Base-by-base conservation (phyloP, 1,139 yeast genomes). In the Saccharomycopsis hybrid region DNA sequence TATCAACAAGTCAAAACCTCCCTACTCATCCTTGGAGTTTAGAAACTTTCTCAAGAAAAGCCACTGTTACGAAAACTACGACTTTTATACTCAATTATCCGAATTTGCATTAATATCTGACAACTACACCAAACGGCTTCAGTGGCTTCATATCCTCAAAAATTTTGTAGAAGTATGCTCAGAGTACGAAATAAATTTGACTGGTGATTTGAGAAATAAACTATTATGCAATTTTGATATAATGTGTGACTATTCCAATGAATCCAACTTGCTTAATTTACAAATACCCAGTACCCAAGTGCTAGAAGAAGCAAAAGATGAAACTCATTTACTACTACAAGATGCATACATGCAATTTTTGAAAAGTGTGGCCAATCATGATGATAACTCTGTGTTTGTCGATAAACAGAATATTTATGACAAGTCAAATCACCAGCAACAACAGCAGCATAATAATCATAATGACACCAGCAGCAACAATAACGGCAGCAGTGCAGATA, bases 281-380 rank as follows among this genome's bases (percentile, higher is more conserved):
- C 36, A 33, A 27, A 43, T 50, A 24, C 55, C 55, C 2, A 25
- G 18, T 3, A 30, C 9, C 4, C 9, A 24, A 8, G 29, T 41
- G 7, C 30, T 52, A 3, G n/a, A 39, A 4, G 51, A 49, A 24
- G 55, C 53, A 5, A 49, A 39, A 36, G 51, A 50, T 24, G 55
- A 52, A 33, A 39, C 48, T 3, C 43, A 38, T 29, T 13, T 44
- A 5, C 35, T 52, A 27, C 25, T 52, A 24, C 55, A 49, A 13
- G 55, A 52, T 30, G 53, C 55, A 2, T 52, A 50, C 31, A 25
- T 52, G 4, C 55, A 52, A 41, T 52, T 52, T 41, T 37, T 50
- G 41, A 52, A 50, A 37, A 43, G 47, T 24, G 48, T 44, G n/a
- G 35, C 31, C 27, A 48, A 44, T 28, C 30, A 35, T 27, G 51